phyloP scores from a whole-genome alignment of 1,139 yeast species.

The Candida mesenterica region DNA sequence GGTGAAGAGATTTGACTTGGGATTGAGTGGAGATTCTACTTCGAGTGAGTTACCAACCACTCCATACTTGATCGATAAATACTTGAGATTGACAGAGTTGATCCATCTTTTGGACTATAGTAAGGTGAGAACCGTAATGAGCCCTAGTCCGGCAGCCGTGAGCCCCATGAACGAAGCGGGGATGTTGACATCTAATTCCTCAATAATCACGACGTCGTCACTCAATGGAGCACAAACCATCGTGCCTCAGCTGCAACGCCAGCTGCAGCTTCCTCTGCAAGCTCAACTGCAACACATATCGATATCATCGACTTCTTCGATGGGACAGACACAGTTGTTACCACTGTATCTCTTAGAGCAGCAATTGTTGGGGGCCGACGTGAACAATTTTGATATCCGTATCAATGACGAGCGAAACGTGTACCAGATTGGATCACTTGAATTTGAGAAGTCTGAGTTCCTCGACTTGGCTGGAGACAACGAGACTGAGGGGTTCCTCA shows the following conservation, averaged over 20 bases:
- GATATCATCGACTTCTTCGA: neutral
- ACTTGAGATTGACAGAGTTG: constrained; percentile 59
- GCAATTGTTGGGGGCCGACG: constrained; percentile 3
- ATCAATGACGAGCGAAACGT: constrained; percentile 23
- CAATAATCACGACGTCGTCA: constrained; percentile 8
- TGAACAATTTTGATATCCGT: constrained; percentile 9
- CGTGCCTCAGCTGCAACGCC: neutral
- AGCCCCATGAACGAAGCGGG: constrained; percentile 14
- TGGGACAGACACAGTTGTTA: constrained; percentile 1
- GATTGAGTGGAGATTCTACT: constrained; percentile 43
- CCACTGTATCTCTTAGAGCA: constrained; percentile 2
- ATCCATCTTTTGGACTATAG: constrained; percentile 40
- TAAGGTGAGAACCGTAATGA: constrained; percentile 6
- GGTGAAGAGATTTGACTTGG: constrained; percentile 51
- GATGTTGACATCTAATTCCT: constrained; percentile 10
- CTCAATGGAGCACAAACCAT: constrained; percentile 2
- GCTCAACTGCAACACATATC: neutral
- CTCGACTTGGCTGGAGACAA: constrained; percentile 46
- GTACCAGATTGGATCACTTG: constrained; percentile 55
- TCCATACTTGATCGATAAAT: constrained; percentile 67
- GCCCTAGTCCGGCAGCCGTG: constrained; percentile 1
- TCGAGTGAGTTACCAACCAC: constrained; percentile 63
- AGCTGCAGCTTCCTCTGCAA: constrained; percentile 1
- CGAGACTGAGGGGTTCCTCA: constrained; percentile 52
- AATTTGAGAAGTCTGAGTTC: constrained; percentile 52